A percentile compares a stretch with the other conserved stretches of the same genome.
These are phyloP conservation scores for Eucalyptus albens DNA, from an alignment of 345 rosid species.

Conservation along the genomic window DNA sequence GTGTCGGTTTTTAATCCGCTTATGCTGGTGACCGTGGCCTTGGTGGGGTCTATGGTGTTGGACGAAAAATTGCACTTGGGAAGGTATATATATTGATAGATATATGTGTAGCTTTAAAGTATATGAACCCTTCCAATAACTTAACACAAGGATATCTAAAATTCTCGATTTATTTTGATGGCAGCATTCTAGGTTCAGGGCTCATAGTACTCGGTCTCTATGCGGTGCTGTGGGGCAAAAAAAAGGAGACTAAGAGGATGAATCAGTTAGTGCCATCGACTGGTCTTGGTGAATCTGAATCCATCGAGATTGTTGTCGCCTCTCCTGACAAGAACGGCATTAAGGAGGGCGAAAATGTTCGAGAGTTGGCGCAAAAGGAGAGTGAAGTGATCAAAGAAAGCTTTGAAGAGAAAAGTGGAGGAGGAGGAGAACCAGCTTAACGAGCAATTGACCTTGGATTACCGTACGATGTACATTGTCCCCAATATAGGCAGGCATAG, in stretches of 20 bases:
- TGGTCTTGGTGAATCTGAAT: background rate
- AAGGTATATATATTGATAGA: background rate
- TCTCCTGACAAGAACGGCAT: background rate
- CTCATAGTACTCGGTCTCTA: conserved; percentile 9
- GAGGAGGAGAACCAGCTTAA: background rate
- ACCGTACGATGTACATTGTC: background rate
- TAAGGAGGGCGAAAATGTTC: background rate
- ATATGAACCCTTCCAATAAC: background rate
- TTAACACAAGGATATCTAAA: background rate
- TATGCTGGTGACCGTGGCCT: conserved; percentile 5
- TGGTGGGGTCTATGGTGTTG: conserved; percentile 2
- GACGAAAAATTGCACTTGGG: conserved; percentile 19
- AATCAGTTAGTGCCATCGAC: background rate
- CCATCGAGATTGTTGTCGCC: background rate
- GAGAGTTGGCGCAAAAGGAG: background rate
- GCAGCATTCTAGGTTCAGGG: conserved; percentile 5
- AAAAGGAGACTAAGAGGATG: background rate
- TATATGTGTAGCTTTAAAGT: background rate
- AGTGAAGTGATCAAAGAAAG: background rate
- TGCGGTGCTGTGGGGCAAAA: conserved; percentile 15
- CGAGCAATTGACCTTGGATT: background rate
- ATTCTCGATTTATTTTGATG: background rate
- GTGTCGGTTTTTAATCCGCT: conserved; percentile 18
- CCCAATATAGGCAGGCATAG: background rate
- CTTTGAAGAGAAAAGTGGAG: background rate